Evolutionary conservation across 495 filamentous ascomycete species (phyloP).

Genomic region (Trichoderma reesei): DNA sequence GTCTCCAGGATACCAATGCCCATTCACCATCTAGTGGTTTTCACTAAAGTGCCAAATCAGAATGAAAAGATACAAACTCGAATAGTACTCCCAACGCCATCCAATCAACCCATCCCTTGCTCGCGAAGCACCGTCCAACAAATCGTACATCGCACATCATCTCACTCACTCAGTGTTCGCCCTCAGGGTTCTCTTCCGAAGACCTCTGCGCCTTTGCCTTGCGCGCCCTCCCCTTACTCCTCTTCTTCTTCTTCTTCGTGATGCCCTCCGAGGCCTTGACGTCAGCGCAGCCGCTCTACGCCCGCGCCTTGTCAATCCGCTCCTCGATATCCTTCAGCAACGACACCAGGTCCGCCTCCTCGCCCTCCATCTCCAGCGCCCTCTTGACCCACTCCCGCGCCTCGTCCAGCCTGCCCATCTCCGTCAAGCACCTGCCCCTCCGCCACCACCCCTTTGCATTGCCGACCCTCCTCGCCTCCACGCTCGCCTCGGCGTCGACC

Average conservation of each 20-base stretch:
- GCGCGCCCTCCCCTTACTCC: neutral
- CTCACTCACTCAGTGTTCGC: no score
- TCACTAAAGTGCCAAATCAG: no score
- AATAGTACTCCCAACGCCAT: conserved; percentile 4
- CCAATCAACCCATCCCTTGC: neutral
- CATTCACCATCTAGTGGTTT: no score
- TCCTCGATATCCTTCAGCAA: conserved; percentile 62
- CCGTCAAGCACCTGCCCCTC: conserved; percentile 66
- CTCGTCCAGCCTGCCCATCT: conserved; percentile 87
- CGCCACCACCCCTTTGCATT: conserved; percentile 96
- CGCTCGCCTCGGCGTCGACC: conserved; percentile 73
- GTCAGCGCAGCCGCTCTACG: neutral
- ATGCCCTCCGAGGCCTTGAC: neutral
- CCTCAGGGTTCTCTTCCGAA: no score
- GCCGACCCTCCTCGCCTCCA: conserved; percentile 76
- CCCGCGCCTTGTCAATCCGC: conserved; percentile 21
- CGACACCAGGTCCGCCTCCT: conserved; percentile 56
- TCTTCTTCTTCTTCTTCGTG: no score
- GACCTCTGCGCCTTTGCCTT: no score
- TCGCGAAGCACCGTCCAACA: neutral
- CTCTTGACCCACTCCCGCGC: conserved; percentile 60
- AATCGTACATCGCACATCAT: no score
- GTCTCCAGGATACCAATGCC: no score
- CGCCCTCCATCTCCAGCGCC: conserved; percentile 76
- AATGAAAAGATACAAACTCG: no score